Percentiles rank a stretch among this genome's conserved stretches.
These are phyloP conservation scores for Diplotaxis tenuifolia DNA, from an alignment of 345 rosid genomes.

Conservation along the genomic window DNA sequence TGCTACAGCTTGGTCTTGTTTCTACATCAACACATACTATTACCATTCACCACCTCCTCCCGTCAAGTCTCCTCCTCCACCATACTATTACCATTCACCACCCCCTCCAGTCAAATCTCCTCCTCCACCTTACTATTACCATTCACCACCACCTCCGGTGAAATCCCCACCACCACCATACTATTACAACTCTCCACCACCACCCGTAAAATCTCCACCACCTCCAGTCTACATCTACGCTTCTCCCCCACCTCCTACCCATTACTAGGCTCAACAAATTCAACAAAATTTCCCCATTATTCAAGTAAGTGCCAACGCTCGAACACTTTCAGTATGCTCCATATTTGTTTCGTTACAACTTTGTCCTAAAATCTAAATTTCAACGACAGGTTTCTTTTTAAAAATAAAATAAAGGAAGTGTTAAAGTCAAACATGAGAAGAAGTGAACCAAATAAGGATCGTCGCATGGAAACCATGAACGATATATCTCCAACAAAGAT, in stretches of 20 bases:
- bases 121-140: too few relatives aligned
- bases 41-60: constrained; percentile 31
- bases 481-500: constrained; percentile 21
- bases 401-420: constrained; percentile 60
- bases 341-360: background rate
- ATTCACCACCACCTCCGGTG: constrained; percentile 41
- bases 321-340: background rate
- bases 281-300: constrained; percentile 29
- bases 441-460: constrained; percentile 37
- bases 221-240: too few relatives aligned
- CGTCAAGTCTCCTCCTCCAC: constrained; percentile 41
- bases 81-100: constrained; percentile 28
- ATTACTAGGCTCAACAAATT: too few relatives aligned
- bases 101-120: constrained; percentile 21
- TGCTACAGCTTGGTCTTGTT: too few relatives aligned
- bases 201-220: too few relatives aligned
- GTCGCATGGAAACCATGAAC: constrained; percentile 21
- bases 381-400: constrained; percentile 2
- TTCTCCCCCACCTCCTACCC: too few relatives aligned
- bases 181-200: too few relatives aligned
- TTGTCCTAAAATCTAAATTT: background rate
- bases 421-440: constrained; percentile 44
- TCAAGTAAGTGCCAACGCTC: constrained; percentile 33
- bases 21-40: too few relatives aligned
- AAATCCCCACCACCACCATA: too few relatives aligned